phyloP scores from a whole-genome alignment of 129 eudicot genomes.

The Cynara cardunculus region DNA sequence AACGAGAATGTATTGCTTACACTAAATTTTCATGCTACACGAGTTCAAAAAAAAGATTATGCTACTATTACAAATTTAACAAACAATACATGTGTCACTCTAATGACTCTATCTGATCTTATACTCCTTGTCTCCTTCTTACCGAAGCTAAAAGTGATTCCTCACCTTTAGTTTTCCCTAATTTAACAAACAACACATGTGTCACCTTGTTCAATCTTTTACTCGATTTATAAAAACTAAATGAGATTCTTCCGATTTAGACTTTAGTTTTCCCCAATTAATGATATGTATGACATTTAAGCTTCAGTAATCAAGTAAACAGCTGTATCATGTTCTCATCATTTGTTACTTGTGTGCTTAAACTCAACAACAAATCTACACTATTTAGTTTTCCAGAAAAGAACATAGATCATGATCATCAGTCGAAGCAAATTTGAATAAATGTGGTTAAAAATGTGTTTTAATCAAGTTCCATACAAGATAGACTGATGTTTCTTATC shows the following conservation, averaged over 20 bases:
- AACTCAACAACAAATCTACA: not conserved
- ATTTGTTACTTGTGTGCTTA: not conserved
- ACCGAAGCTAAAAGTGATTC: not conserved
- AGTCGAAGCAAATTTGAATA: not conserved
- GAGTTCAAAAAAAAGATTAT: not conserved
- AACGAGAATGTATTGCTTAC: not conserved
- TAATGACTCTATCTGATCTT: not conserved
- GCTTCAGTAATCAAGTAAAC: not conserved
- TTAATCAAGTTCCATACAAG: slow-evolving; percentile 3
- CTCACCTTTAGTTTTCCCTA: not conserved
- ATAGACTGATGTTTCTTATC: not conserved
- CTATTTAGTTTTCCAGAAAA: not conserved
- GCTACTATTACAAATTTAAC: not conserved
- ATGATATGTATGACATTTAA: not conserved
- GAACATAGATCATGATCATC: not conserved
- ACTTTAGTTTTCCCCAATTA: not conserved
- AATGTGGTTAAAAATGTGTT: not conserved
- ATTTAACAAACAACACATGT: not conserved
- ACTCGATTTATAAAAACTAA: not conserved
- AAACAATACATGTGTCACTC: not conserved
- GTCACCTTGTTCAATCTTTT: not conserved
- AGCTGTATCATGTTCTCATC: not conserved
- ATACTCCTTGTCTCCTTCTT: not conserved
- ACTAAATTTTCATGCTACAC: not conserved
- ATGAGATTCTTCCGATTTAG: not conserved